A percentile compares a stretch with the other conserved stretches of the same genome.
Conservation (phyloP, 169 alveolate genomes). For the Babesia ovis region DNA sequence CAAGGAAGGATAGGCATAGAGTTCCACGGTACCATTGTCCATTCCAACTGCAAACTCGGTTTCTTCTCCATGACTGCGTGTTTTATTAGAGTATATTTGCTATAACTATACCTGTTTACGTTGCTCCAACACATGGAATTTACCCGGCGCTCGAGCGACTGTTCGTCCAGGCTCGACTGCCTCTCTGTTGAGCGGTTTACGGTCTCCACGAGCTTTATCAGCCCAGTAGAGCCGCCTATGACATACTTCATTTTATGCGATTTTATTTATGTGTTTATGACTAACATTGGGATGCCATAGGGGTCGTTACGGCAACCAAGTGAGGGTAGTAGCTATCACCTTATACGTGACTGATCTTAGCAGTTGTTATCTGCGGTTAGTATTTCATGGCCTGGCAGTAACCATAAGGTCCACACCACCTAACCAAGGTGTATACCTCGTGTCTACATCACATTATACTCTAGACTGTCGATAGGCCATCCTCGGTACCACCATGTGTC, state of each 20-base stretch:
- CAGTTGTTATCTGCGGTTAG: too few species aligned
- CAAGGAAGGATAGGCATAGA: conserved; percentile 46
- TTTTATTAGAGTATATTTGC: neutral
- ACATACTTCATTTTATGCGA: conserved; percentile 59
- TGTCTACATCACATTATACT: too few species aligned
- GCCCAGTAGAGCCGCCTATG: conserved; percentile 62
- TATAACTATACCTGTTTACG: conserved; percentile 27
- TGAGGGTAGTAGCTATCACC: too few species aligned
- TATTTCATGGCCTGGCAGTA: too few species aligned
- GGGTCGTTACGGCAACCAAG: too few species aligned
- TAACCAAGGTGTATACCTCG: too few species aligned
- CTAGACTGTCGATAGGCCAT: too few species aligned
- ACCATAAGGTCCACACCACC: too few species aligned
- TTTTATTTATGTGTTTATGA: too few species aligned
- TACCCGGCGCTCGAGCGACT: conserved; percentile 31
- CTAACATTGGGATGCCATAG: too few species aligned
- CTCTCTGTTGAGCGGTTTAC: conserved; percentile 34
- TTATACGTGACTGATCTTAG: too few species aligned
- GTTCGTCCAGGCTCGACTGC: conserved; percentile 22
- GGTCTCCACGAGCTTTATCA: conserved; percentile 60
- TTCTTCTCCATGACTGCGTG: conserved; percentile 20
- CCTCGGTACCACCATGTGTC: too few species aligned
- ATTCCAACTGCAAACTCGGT: conserved; percentile 52
- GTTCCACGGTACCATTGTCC: conserved; percentile 33
- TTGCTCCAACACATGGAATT: conserved; percentile 64